Base-by-base conservation (phyloP, 495 filamentous ascomycete genomes). In the Penicillium ochrochloron region DNA sequence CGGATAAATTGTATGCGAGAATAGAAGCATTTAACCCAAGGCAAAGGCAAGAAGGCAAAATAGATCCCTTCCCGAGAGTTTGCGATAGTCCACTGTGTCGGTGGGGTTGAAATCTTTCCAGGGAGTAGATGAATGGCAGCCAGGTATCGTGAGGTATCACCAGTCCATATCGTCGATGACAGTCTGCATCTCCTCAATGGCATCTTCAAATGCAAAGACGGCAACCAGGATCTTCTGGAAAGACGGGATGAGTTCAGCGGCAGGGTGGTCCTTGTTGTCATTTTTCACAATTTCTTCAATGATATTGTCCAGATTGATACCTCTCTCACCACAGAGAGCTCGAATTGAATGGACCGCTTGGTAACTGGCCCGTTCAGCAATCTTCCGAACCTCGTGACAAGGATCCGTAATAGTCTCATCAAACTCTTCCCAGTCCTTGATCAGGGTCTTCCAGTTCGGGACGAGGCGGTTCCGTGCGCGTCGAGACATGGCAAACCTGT, bases 401-500 rank as follows among this genome's bases (percentile, higher is more conserved):
- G 27, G 27, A 3, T 34, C 51, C 15, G 51, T 15, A 6, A 54
- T 12, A 15, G 15, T 9, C 17, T 54, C 51, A 5, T 31, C 51
- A 7, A 54, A 54, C 14, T 34, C 27, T 4, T 54, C 29, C 27
- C 27, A 54, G 51, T 54, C 27, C 23, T 54, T 34, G 31, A 54
- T 23, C 51, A 54, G 27, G 5, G 12, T 4, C 27, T 34, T 57
- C 54, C 54, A 57, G 31, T 57, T 57, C 9, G 54, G 54, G 8
- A 41, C 54, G 34, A 57, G 54, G 10, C 34, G 54, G 10, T 25
- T 37, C 5, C 54, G 54, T 12, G 54, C 54, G 2, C 34, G 19
- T 25, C 35, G 33, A 15, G 54, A 57, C 54, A 57, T 37, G 6
- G 27, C n/a, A n/a, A 57, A 57, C 17, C 39, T 41, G 12, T 41